Percentiles rank a stretch among this genome's conserved stretches.
Evolutionary conservation across 1,139 yeast species (phyloP).

Genomic region (Magnusiomyces ingens): DNA sequence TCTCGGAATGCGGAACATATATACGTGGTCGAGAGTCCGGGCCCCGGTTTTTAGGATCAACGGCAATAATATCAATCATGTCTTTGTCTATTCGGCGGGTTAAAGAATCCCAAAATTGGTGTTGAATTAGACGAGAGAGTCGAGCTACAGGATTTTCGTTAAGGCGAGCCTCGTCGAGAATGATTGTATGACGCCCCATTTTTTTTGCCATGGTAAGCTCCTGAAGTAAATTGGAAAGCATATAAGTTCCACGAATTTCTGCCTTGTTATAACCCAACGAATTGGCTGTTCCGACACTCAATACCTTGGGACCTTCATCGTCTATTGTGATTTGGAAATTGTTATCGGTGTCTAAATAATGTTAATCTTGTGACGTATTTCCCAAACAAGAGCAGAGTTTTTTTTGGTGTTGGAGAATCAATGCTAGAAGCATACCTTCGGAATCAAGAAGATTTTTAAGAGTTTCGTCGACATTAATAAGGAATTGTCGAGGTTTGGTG

Average conservation of each 20-base stretch:
- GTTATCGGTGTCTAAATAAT: constrained; percentile 59
- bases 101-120: constrained; percentile 74
- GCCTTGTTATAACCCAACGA: constrained; percentile 71
- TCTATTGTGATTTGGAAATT: constrained; percentile 88
- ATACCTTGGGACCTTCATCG: constrained; percentile 87
- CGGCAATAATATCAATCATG: constrained; percentile 60
- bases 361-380: neutral
- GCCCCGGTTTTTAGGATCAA: constrained; percentile 68
- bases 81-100: constrained; percentile 67
- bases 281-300: constrained; percentile 75
- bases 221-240: constrained; percentile 81
- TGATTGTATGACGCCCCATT: constrained; percentile 68
- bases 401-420: too few species aligned
- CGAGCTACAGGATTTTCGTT: constrained; percentile 85
- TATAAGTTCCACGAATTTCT: constrained; percentile 82
- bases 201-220: constrained; percentile 83
- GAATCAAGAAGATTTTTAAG: constrained; percentile 58
- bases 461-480: constrained; percentile 73
- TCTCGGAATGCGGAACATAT: constrained; percentile 65
- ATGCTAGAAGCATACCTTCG: constrained; percentile 37
- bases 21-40: constrained; percentile 60
- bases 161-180: constrained; percentile 74
- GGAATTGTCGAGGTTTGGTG: constrained; percentile 47
- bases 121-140: constrained; percentile 63
- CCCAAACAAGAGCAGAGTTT: neutral